Base-by-base conservation (phyloP, 208 protist genomes). In the Wallacemonas sp. region DNA sequence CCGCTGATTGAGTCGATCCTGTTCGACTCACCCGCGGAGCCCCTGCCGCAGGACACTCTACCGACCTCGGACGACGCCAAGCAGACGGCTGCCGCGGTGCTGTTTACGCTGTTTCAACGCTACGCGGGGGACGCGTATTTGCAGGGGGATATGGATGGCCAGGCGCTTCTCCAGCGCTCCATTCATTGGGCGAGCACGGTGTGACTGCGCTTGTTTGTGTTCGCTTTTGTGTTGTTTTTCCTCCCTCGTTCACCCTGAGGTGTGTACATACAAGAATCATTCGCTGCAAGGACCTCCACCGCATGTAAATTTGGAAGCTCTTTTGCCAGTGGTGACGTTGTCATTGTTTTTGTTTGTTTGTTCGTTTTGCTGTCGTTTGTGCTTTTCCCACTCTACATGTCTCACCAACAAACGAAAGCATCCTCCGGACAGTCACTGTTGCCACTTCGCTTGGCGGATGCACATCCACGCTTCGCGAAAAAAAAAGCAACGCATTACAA, bases 81-180 rank as follows among this genome's bases (percentile, higher is more conserved):
- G 29, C 41, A 67, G 28, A 41, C 73, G 16, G 73, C 78, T 22
- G 59, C 45, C 5, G 74, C 69, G 23, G 61, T 85, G 1, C 65
- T 85, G 25, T 68, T 81, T 23, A 76, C 74, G 4, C 46, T 81
- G 20, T 77, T 71, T 33, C 44, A 39, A 11, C 26, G 70, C 22
- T 78, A 71, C 64, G 72, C 63, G 4, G 23, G 29, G 20, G 32
- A 32, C 2, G 39, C 25, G 31, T 33, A 18, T 1, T 3, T 45
- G 33, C 29, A 33, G 4, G 52, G 55, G 0, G 0, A 41, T 14
- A 52, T 61, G 55, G 55, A 57, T 16, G 55, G 32, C 31, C 29
- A 41, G 2, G 48, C 44, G 8, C 33, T 49, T 31, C 46, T 67
- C 20, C 22, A 42, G n/a, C 29, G 29, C 44, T 67, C 44, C 44